Base-by-base conservation (phyloP, 805 yeast species). In the Lachancea waltii region DNA sequence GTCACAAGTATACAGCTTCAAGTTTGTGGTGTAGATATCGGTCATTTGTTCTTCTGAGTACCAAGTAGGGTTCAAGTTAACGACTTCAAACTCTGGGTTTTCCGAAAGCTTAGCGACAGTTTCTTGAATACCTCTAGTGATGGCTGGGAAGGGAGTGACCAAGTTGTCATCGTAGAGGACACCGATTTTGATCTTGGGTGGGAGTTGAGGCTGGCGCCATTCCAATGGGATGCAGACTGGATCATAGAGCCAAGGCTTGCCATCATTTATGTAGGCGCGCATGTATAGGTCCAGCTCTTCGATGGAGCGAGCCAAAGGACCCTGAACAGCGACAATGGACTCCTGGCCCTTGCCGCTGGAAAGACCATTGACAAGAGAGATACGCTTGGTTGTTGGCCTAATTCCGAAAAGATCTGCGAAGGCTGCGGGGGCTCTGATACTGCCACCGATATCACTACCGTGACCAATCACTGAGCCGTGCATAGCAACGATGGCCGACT, bases 401-500 rank as follows among this genome's bases (percentile, higher is more conserved):
- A 80, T 56, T n/a, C 85, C 85, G 50, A 65, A 75, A 33, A 70
- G 51, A 26, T 82, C 82, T 32, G 73, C 66, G 52, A 72, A 78
- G 0, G 84, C 84, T 24, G 83, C 79, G 3, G 86, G 86, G 7
- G 69, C 72, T 43, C 86, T 67, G 40, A 81, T 75, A 10, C 81
- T 73, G 1, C 86, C 86, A 42, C 86, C 86, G 45, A 80, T 79
- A 53, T 80, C 86, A 19, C 82, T 73, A 29, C 85, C 85, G 30
- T 76, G 64, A 14, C 82, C 89, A 30, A 80, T 46, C 1, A 77
- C 72, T 14, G 83, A 74, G 5, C 76, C 85, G 37, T 69, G 72
- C 54, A 74, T 68, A 2, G 73, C 75, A 36, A 77, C 72, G 43
- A 75, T 54, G 0, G 82, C 77, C 46, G 85, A 83, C 56, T 79